Base-by-base conservation (phyloP, 2,329 filamentous ascomycete genomes). In the Beauveria caledonica region DNA sequence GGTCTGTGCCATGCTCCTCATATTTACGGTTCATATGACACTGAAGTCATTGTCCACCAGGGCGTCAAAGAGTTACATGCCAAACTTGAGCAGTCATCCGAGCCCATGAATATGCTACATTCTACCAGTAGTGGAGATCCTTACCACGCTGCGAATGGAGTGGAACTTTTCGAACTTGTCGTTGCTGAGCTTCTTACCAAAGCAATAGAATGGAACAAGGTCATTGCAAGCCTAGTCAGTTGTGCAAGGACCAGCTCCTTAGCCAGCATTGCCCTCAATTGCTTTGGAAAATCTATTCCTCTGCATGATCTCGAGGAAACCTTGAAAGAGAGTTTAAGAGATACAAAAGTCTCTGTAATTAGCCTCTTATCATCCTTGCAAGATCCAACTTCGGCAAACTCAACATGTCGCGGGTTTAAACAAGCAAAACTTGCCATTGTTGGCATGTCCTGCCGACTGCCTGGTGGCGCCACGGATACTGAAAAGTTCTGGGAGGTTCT, bases 1-100 rank as follows among this genome's bases (percentile, higher is more conserved):
- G 68, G 70, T 1, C 65, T 77, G 4, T 78, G 74, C 52, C 76
- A 78, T 62, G 75, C 76, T 15, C 53, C 62, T 0, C 75, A 78
- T 61, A 66, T 79, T 19, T 77, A 77, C 64, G 66, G 44, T 9
- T n/a, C 63, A 10, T 42, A 68, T 6, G 54, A 77, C 63, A 65
- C 71, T 1, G 17, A 66, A 3, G 58, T 36, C 8, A 67, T 73
- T 46, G 63, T 74, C 27, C 56, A 65, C 3, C n/a, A 29, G 39
- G 21, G 29, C 57, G n/a, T 42, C 63, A 36, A 29, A 56, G 8
- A 17, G n/a, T 42, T 42, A 6, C 39, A 42, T 42, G 39, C 5
- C 39, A 42, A n/a, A 42, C 39, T n/a, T n/a, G 23, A n/a, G 54
- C 61, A 3, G 15, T 36, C 5, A 23, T 58, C 7, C 52, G 39